These are phyloP conservation scores for Leonotis leonurus DNA, from an alignment of 257 asterid genomes.

Conservation along the genomic window DNA sequence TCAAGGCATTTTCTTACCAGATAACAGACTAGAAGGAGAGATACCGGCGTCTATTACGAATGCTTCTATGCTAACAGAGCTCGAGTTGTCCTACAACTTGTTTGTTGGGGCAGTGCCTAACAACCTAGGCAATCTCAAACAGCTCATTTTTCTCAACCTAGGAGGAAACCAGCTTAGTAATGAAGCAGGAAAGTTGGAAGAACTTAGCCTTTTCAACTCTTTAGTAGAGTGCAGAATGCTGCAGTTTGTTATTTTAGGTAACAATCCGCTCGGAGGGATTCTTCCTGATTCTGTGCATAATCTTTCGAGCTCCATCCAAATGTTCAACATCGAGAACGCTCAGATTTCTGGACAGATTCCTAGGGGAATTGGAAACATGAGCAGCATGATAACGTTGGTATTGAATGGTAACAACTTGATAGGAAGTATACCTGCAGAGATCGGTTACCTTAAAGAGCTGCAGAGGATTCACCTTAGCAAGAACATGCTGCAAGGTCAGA, in stretches of 20 bases:
- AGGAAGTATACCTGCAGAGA: slow-evolving; percentile 26
- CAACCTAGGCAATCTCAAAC: slow-evolving; percentile 26
- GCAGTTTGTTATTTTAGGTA: slow-evolving; percentile 16
- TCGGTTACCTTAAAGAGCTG: slow-evolving; percentile 21
- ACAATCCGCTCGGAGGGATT: slow-evolving; percentile 19
- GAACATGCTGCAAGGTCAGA: slow-evolving; percentile 24
- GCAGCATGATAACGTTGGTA: slow-evolving; percentile 20
- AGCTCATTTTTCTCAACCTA: slow-evolving; percentile 22
- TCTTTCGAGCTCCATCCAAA: slow-evolving; percentile 23
- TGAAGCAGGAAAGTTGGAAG: slow-evolving; percentile 12
- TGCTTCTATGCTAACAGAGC: slow-evolving; percentile 22
- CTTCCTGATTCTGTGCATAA: slow-evolving; percentile 30
- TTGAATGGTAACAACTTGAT: slow-evolving; percentile 24
- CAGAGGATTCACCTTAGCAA: slow-evolving; percentile 15
- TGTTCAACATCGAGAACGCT: slow-evolving; percentile 22
- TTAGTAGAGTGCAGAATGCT: slow-evolving; percentile 27
- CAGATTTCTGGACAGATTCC: slow-evolving; percentile 28
- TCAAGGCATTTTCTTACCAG: slow-evolving; percentile 22
- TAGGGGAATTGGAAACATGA: slow-evolving; percentile 30
- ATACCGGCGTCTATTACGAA: slow-evolving; percentile 23
- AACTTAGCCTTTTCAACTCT: slow-evolving; percentile 27
- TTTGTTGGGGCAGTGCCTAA: slow-evolving; percentile 28
- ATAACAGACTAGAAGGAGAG: slow-evolving; percentile 22
- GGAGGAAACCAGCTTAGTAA: slow-evolving; percentile 18
- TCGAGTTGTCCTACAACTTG: slow-evolving; percentile 24